Percentiles rank a stretch among this genome's conserved stretches.
phyloP scores from a whole-genome alignment of 345 rosid species.

The Salix viminalis region DNA sequence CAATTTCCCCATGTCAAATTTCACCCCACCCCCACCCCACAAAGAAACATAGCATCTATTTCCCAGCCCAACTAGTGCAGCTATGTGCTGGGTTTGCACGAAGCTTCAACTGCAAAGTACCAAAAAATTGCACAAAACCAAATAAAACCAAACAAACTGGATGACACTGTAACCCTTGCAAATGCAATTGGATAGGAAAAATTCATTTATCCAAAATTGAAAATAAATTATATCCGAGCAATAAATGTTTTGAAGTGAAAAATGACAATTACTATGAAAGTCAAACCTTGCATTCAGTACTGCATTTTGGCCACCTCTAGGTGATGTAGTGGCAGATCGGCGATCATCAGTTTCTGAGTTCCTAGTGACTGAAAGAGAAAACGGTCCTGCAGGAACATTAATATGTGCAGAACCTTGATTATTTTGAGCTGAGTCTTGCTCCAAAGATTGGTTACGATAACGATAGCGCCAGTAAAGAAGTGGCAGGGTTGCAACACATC shows the following conservation, averaged over 20 bases:
- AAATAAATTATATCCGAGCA: not conserved
- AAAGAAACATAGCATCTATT: not conserved
- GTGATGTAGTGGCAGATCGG: conserved; percentile 36
- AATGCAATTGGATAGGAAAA: not conserved
- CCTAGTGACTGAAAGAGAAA: conserved; percentile 66
- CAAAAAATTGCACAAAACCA: not conserved
- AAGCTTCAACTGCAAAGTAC: not conserved
- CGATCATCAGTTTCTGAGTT: conserved; percentile 65
- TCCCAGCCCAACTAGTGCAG: not conserved
- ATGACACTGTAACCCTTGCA: not conserved
- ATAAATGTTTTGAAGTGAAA: not conserved
- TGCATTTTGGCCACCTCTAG: conserved; percentile 52
- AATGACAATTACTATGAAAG: not conserved
- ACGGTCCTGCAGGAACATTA: conserved; percentile 70
- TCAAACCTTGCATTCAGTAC: conserved; percentile 62
- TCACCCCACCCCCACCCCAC: too few species aligned
- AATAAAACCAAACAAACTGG: not conserved
- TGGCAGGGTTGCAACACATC: conserved; percentile 85
- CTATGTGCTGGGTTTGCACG: not conserved
- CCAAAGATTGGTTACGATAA: conserved; percentile 59
- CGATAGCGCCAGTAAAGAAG: conserved; percentile 85
- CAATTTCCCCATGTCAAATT: not conserved
- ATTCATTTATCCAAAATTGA: not conserved
- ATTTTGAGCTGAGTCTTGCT: conserved; percentile 61
- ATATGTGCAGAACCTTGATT: conserved; percentile 57